Evolutionary conservation across 1,284 basidiomycete genomes (phyloP).

Genomic region (Phlebopus sp.): DNA sequence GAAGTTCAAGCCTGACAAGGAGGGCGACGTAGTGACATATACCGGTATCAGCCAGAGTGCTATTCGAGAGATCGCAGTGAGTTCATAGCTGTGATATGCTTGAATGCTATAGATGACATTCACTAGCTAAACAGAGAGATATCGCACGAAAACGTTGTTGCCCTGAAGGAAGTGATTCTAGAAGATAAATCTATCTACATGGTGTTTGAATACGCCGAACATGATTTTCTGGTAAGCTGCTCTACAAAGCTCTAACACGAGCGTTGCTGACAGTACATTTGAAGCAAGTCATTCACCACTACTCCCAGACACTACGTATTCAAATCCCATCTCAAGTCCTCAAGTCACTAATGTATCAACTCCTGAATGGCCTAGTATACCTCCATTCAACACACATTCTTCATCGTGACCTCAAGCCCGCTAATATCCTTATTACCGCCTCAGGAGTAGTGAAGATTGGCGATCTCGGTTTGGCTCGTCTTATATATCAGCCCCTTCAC

Average conservation of each 20-base stretch:
- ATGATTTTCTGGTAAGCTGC: conserved; percentile 81
- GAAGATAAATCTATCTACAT: conserved; percentile 99
- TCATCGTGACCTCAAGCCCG: conserved; percentile 96
- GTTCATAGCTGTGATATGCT: conserved; percentile 29
- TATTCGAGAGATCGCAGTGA: conserved; percentile 90
- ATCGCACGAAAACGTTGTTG: conserved; percentile 88
- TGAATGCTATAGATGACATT: neutral
- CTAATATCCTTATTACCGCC: conserved; percentile 95
- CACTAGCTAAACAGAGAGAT: conserved; percentile 89
- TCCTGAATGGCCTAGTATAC: conserved; percentile 94
- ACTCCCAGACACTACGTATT: conserved; percentile 83
- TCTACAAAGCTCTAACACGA: no score
- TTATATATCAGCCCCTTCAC: conserved; percentile 84
- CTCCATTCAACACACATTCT: conserved; percentile 94
- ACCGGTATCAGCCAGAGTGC: conserved; percentile 98
- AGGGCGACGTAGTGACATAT: conserved; percentile 90
- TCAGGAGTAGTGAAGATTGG: conserved; percentile 95
- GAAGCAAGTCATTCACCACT: conserved; percentile 97
- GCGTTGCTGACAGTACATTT: neutral
- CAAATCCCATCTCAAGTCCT: conserved; percentile 77
- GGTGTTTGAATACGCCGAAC: conserved; percentile 99
- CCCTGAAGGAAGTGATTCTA: conserved; percentile 90
- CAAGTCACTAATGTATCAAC: conserved; percentile 92
- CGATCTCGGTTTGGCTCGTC: conserved; percentile 90
- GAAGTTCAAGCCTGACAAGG: conserved; percentile 99